These are phyloP conservation scores for Pythium biforme DNA, from an alignment of 352 stramenopile genomes.

Conservation along the genomic window DNA sequence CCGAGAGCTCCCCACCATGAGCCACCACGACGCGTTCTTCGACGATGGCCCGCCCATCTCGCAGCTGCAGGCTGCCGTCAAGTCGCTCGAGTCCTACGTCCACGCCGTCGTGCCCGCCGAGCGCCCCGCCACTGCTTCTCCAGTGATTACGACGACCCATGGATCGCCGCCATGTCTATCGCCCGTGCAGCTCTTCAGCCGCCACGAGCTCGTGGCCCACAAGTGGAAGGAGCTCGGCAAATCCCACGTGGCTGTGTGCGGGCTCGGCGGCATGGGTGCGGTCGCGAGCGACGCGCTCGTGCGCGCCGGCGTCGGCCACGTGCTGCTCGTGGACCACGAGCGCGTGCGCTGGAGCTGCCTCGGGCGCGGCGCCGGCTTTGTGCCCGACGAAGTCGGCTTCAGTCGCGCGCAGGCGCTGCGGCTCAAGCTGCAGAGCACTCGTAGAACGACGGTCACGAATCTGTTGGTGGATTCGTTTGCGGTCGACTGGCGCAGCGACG, in stretches of 20 bases:
- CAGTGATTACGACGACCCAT: too few relatives aligned
- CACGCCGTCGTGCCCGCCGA: slow-evolving; percentile 21
- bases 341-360: slow-evolving; percentile 29
- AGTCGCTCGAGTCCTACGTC: slow-evolving; percentile 39
- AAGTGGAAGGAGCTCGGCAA: slow-evolving; percentile 32
- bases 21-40: slow-evolving; percentile 40
- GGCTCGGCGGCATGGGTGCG: slow-evolving; percentile 31
- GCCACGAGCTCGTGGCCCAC: slow-evolving; percentile 23
- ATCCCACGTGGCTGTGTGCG: slow-evolving; percentile 34
- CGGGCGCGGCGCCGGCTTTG: slow-evolving; percentile 28
- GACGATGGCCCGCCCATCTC: slow-evolving; percentile 43
- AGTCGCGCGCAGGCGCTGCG: slow-evolving; percentile 37
- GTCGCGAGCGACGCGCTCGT: slow-evolving; percentile 35
- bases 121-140: too few relatives aligned
- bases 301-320: slow-evolving; percentile 30
- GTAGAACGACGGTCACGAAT: background rate
- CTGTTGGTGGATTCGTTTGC: slow-evolving; percentile 31
- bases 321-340: slow-evolving; percentile 39
- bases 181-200: slow-evolving; percentile 31
- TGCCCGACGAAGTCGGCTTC: slow-evolving; percentile 34
- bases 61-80: slow-evolving; percentile 39
- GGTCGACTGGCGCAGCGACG: slow-evolving; percentile 29
- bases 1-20: too few relatives aligned
- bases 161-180: slow-evolving; percentile 7
- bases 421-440: slow-evolving; percentile 36